Conservation (phyloP, 2,329 filamentous ascomycete genomes). For the Alternaria postmessia region DNA sequence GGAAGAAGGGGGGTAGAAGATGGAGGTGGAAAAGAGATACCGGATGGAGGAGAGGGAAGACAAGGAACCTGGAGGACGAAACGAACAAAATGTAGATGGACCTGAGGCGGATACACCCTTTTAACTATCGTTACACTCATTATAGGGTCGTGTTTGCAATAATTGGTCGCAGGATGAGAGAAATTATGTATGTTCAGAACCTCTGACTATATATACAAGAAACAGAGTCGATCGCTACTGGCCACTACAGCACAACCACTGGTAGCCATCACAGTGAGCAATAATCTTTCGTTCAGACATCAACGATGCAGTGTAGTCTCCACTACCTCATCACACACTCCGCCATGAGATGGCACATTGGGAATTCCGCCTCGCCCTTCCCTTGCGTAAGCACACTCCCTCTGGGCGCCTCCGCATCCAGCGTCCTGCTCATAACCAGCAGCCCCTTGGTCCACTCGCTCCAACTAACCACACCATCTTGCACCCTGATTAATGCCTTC, state of each 20-base stretch:
- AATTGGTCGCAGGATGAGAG: not conserved
- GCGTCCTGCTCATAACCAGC: slow-evolving; percentile 11
- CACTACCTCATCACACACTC: not conserved
- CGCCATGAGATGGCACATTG: slow-evolving; percentile 9
- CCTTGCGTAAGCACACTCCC: not conserved
- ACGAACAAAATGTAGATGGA: not conserved
- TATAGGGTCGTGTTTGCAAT: not conserved
- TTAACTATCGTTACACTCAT: not conserved
- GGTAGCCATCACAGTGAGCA: not conserved
- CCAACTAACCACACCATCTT: slow-evolving; percentile 10
- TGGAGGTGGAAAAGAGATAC: not conserved
- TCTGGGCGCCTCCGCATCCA: not conserved
- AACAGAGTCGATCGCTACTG: not conserved
- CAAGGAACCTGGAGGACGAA: not conserved
- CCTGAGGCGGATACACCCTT: not conserved
- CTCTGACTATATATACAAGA: not conserved
- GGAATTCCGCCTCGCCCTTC: slow-evolving; percentile 1
- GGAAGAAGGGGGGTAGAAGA: not conserved
- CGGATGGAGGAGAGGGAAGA: not conserved
- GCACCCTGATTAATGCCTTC: not conserved
- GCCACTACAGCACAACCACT: not conserved
- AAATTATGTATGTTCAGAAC: not conserved
- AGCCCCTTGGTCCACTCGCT: not conserved
- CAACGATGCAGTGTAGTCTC: not conserved
- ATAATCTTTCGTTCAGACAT: not conserved